Conservation (phyloP, 148 eudicot species). For the Suaeda aralocaspica region DNA sequence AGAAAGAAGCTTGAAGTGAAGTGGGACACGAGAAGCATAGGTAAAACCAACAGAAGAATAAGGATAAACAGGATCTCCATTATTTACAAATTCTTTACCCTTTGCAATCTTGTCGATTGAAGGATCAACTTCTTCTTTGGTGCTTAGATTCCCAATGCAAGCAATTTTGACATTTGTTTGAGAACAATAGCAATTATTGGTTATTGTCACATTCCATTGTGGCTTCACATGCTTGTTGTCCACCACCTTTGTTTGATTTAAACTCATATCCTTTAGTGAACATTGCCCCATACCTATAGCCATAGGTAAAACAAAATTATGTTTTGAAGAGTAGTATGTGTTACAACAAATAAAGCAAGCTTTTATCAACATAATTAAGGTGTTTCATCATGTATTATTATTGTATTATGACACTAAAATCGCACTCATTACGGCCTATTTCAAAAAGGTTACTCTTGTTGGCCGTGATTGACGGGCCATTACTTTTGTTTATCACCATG, state of each 20-base stretch:
- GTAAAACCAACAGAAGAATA: conserved; percentile 23
- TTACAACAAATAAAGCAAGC: too few relatives aligned
- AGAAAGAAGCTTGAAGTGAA: conserved; percentile 24
- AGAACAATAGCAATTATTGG: conserved; percentile 30
- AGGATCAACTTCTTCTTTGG: conserved; percentile 16
- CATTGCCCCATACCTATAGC: conserved; percentile 24
- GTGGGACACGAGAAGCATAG: conserved; percentile 27
- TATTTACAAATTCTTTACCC: conserved; percentile 18
- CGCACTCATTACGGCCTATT: too few relatives aligned
- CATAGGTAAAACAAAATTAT: background rate
- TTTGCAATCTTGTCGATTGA: conserved; percentile 11
- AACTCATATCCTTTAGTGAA: conserved; percentile 21
- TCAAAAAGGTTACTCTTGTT: too few relatives aligned
- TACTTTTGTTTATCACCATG: background rate
- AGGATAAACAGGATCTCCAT: conserved; percentile 26
- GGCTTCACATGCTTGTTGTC: conserved; percentile 11
- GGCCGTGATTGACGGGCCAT: background rate
- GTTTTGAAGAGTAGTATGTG: too few relatives aligned
- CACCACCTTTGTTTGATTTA: conserved; percentile 16
- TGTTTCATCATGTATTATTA: too few relatives aligned
- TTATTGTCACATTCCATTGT: conserved; percentile 28
- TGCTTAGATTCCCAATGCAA: conserved; percentile 18
- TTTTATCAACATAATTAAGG: too few relatives aligned
- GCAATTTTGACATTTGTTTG: conserved; percentile 20
- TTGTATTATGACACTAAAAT: too few relatives aligned